Base-by-base conservation (phyloP, 495 filamentous ascomycete genomes). In the Penicillium ochrochloron region DNA sequence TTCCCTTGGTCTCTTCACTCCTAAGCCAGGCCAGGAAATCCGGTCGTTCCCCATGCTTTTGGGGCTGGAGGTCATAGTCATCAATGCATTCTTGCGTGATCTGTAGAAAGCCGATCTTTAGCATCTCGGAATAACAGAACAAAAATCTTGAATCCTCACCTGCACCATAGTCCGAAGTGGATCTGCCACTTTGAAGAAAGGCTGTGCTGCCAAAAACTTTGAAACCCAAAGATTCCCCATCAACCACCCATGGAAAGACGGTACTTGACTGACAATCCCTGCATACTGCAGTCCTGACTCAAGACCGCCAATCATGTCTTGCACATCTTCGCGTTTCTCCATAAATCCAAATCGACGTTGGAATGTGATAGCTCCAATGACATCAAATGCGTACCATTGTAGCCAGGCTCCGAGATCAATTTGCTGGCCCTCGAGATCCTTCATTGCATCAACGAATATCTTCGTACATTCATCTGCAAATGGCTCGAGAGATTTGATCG, bases 311-410 rank as follows among this genome's bases (percentile, higher is more conserved):
- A 69, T 66, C 60, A 69, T 69, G 25, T 55, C 42, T 2, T 56
- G 14, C 2, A 69, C 52, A 59, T 69, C 66, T 27, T 57, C 21
- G 1, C 56, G 23, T 15, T 60, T 53, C 27, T 69, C 60, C 60
- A 66, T 60, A 8, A 69, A 64, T 0, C 64, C 67, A 23, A 69
- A 64, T 35, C 60, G 41, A 1, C 46, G 51, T 42, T 52, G 51
- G 27, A 69, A 66, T 12, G 67, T 69, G 31, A 66, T 66, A 11
- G 50, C 82, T 19, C 84, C 83, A 59, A 88, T 87, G 1, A 86
- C 82, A 41, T 41, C 37, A 14, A 41, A 41, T 41, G 37, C 37
- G 37, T 41, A 41, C 37, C 37, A 41, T 41, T 41, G 37, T 12
- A 41, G 12, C 37, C 14, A 41, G 12, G 14, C 37, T 41, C 37